Conservation (phyloP, 441 rosid genomes). For the Populus tomentosa region DNA sequence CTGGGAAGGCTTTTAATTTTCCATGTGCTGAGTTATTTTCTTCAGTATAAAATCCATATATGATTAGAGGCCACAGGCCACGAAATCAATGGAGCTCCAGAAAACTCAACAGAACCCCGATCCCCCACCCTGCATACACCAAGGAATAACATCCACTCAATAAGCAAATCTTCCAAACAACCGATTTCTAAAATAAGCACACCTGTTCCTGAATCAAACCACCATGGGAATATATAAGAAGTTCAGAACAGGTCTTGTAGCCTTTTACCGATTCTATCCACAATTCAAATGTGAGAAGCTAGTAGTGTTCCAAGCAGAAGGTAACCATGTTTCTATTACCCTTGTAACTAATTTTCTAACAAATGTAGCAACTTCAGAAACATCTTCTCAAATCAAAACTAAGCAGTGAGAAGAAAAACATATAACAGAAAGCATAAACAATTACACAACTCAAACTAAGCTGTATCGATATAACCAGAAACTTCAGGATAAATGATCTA, state of each 20-base stretch:
- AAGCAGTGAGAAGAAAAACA: background rate
- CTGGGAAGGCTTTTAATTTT: background rate
- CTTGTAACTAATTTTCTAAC: background rate
- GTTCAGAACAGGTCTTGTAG: background rate
- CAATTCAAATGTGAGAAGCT: background rate
- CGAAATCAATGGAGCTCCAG: background rate
- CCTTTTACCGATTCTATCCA: background rate
- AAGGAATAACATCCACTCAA: background rate
- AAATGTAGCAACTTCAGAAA: background rate
- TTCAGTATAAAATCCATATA: background rate
- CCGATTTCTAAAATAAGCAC: background rate
- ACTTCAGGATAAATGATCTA: background rate
- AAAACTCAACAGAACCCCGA: background rate
- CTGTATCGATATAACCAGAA: background rate
- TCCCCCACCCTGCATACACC: background rate
- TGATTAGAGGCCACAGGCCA: background rate
- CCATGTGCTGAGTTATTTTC: background rate
- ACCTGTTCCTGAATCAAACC: background rate
- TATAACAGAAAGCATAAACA: background rate
- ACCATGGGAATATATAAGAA: background rate
- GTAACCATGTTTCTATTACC: background rate
- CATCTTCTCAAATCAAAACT: background rate
- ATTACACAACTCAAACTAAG: background rate
- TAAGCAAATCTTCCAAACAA: background rate
- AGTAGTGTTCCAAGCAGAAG: background rate